Evolutionary conservation across 1,139 yeast genomes (phyloP), one percentile per base, ranked within the genome.

Genomic region (Suhomyces maxii): DNA sequence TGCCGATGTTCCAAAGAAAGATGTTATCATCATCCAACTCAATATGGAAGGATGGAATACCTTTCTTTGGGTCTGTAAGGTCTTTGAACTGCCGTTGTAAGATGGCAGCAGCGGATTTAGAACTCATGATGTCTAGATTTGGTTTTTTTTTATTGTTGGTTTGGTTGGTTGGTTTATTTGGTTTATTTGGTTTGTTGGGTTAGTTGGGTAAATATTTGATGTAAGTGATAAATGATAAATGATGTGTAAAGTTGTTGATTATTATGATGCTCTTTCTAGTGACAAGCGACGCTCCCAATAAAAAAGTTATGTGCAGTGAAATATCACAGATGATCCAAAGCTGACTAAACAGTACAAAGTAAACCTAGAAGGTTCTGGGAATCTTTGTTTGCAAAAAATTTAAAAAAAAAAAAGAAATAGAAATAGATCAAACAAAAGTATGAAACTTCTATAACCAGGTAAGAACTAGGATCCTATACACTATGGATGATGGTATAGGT

Each of bases 21-120:
- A 91, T 89, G 71, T 90, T 91, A 61, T 89, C 96, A 58, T 90
- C 90, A 59, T 88, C 96, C 49, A 90, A 78, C 63, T 74, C 90
- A 52, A 91, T 89, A 65, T 89, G 91, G 70, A 90, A 90, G 9
- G 93, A 86, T 11, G 97, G 97, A 56, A 90, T 86, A 52, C 89
- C 93, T 65, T 87, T 89, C 64, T 85, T 86, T 14, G 98, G 96
- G 70, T 91, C 95, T 28, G 97, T 89, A 52, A 93, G 84, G 65
- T 91, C 97, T 65, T 89, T 83, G 70, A 78, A 91, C 79, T 93
- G 97, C 78, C 95, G 91, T 82, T 89, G 87, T 53, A 91, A 78
- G 53, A 91, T 80, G 55, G 93, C 84, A 30, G 96, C 91, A 36
- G 84, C 83, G 25, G 80, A 71, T 56, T 75, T 73, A 45, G 80